Evolutionary conservation across 306 rosid species (phyloP).

Genomic region (Herpetospermum pedunculosum): DNA sequence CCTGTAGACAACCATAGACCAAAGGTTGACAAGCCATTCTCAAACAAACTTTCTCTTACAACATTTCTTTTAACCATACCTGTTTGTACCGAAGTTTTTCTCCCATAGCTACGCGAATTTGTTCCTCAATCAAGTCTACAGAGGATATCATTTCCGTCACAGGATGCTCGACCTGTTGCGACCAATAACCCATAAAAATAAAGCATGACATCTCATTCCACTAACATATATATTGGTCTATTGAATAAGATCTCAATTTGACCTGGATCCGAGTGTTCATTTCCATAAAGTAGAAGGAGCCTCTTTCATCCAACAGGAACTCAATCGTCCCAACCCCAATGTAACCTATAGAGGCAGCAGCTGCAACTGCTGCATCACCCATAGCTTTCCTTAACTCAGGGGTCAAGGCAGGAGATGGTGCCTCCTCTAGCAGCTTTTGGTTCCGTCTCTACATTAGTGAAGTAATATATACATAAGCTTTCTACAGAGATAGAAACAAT

Average conservation of each 20-base stretch:
- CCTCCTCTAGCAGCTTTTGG: slow-evolving; percentile 96
- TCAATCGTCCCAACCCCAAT: slow-evolving; percentile 92
- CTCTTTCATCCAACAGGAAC: slow-evolving; percentile 98
- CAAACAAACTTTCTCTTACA: slow-evolving; percentile 8
- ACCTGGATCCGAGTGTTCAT: slow-evolving; percentile 99
- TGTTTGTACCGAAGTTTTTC: slow-evolving; percentile 72
- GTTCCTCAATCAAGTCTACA: slow-evolving; percentile 91
- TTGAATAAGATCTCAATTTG: slow-evolving; percentile 9
- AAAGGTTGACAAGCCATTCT: slow-evolving; percentile 12
- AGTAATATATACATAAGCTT: background rate
- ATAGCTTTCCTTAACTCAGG: slow-evolving; percentile 87
- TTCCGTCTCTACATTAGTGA: slow-evolving; percentile 56
- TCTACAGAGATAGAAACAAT: slow-evolving; percentile 8
- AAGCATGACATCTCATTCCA: background rate
- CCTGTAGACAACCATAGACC: slow-evolving; percentile 35
- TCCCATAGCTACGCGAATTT: slow-evolving; percentile 89
- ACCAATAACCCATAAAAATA: background rate
- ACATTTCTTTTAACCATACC: slow-evolving; percentile 29
- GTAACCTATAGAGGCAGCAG: slow-evolving; percentile 97
- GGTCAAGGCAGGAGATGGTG: slow-evolving; percentile 98
- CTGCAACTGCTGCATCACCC: slow-evolving; percentile 99
- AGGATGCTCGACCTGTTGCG: slow-evolving; percentile 85
- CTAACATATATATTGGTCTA: background rate
- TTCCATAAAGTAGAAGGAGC: slow-evolving; percentile 98
- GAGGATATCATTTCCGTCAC: slow-evolving; percentile 99